Conservation (phyloP, 164 flowering plant genomes). For the Stephania japonica region DNA sequence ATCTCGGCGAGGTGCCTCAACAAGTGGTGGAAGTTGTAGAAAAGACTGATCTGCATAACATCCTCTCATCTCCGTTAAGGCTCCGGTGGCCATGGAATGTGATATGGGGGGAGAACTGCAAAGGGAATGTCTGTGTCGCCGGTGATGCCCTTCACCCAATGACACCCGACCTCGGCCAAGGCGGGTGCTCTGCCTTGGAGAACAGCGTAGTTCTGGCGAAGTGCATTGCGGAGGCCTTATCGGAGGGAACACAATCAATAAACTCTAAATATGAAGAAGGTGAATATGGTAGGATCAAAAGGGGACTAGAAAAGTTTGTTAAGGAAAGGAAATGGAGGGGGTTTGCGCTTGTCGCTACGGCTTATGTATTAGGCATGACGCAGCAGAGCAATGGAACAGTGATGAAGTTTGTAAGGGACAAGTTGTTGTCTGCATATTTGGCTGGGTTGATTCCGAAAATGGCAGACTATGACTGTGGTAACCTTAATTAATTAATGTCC, state of each 20-base stretch:
- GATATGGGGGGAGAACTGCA: conserved; percentile 28
- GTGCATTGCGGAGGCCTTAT: conserved; percentile 31
- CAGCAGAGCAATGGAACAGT: conserved; percentile 13
- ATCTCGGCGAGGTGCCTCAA: conserved; percentile 30
- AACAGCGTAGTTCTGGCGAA: conserved; percentile 37
- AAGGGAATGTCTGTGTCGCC: conserved; percentile 41
- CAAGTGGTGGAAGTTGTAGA: conserved; percentile 25
- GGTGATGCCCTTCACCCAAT: conserved; percentile 58
- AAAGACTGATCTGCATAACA: conserved; percentile 20
- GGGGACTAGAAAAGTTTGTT: conserved; percentile 17
- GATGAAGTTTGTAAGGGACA: conserved; percentile 7
- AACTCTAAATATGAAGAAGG: conserved; percentile 18
- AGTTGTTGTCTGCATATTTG: conserved; percentile 10
- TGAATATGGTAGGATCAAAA: conserved; percentile 20
- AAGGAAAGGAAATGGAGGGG: conserved; percentile 29
- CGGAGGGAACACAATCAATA: neutral
- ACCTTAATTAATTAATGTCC: no score
- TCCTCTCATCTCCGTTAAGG: conserved; percentile 23
- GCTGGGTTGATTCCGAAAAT: conserved; percentile 15
- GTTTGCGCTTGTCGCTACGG: conserved; percentile 17
- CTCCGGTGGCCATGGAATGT: conserved; percentile 39
- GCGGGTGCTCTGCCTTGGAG: conserved; percentile 46
- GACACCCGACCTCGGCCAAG: conserved; percentile 61
- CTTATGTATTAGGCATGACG: conserved; percentile 11
- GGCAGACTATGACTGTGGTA: conserved; percentile 41